Evolutionary conservation across 2,329 filamentous ascomycete species (phyloP).

Genomic region (Sphaerulina vaccinii): DNA sequence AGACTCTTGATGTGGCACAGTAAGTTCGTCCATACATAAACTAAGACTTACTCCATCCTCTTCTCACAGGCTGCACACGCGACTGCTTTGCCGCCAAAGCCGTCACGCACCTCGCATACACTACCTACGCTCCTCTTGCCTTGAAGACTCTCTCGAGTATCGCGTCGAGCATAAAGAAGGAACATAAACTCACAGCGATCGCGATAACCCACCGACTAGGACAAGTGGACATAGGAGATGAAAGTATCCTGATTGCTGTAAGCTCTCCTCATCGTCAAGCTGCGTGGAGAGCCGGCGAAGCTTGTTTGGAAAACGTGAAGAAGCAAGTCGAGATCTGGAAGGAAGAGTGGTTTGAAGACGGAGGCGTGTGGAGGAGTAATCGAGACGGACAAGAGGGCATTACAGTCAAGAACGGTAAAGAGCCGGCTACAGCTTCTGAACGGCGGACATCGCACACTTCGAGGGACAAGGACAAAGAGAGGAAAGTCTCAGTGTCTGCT

Average conservation of each 20-base stretch:
- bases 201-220: conserved; percentile 83
- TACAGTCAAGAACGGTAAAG: conserved; percentile 24
- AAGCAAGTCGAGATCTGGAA: conserved; percentile 93
- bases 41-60: conserved; percentile 3
- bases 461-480: conserved; percentile 1
- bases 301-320: conserved; percentile 85
- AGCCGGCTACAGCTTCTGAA: too few relatives aligned
- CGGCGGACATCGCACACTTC: too few relatives aligned
- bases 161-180: conserved; percentile 55
- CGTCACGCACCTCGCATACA: conserved; percentile 74
- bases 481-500: conserved; percentile 1
- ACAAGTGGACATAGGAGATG: conserved; percentile 82
- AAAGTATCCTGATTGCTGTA: conserved; percentile 87
- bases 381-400: conserved; percentile 65
- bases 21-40: background rate
- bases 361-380: conserved; percentile 82
- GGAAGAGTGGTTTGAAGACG: conserved; percentile 80
- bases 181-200: conserved; percentile 68
- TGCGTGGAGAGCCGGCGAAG: conserved; percentile 85
- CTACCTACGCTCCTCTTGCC: conserved; percentile 69
- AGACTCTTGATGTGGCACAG: conserved; percentile 12
- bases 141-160: conserved; percentile 68
- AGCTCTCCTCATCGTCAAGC: conserved; percentile 78
- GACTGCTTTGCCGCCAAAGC: conserved; percentile 69
- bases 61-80: conserved; percentile 54